Conservation (phyloP, 345 rosid species). For the Acer negundo region DNA sequence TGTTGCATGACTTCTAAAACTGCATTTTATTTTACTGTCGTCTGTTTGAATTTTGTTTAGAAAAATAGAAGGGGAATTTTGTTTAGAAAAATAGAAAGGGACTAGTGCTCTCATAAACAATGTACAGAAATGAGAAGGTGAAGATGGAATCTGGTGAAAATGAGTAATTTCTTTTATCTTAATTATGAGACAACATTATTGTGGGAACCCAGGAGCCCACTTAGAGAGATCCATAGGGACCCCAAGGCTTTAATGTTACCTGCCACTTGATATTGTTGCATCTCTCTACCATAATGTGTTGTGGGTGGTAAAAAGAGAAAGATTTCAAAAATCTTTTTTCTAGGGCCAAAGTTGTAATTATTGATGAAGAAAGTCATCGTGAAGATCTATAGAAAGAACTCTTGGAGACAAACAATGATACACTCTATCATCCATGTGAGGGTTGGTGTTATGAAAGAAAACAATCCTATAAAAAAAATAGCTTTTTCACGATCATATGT, state of each 20-base stretch:
- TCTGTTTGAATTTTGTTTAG: not conserved
- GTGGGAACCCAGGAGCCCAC: not conserved
- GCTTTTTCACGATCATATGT: not conserved
- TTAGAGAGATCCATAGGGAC: not conserved
- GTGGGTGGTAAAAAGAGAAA: not conserved
- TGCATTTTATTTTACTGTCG: not conserved
- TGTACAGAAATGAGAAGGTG: not conserved
- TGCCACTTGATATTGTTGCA: not conserved
- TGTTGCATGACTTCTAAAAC: not conserved
- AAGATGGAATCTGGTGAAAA: not conserved
- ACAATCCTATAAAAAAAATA: not conserved
- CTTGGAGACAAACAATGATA: not conserved
- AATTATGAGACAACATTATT: not conserved
- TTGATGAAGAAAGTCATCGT: not conserved
- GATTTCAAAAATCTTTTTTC: not conserved
- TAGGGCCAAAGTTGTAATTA: not conserved
- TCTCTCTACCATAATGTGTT: not conserved
- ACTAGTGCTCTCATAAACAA: not conserved
- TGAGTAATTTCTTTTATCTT: not conserved
- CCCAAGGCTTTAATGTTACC: not conserved
- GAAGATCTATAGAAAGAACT: not conserved
- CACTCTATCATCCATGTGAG: no score
- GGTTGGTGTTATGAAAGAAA: no score
- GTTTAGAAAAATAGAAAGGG: not conserved
- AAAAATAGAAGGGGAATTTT: not conserved